Base-by-base conservation (phyloP, 257 asterid species). In the Ophiorrhiza pumila region DNA sequence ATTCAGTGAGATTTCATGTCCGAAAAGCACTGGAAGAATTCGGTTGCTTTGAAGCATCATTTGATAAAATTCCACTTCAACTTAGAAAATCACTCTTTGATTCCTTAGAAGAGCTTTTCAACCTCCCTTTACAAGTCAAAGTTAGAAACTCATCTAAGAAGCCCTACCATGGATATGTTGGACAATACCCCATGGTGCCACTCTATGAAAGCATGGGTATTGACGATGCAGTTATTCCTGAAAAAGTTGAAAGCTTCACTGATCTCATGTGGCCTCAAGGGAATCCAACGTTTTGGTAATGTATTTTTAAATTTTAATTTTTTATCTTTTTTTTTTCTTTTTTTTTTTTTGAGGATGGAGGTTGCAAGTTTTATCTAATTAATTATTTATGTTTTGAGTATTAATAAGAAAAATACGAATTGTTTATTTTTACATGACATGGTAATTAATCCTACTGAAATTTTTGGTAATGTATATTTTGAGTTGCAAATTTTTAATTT, bases 151-250 rank as follows among this genome's bases (percentile, higher is more conserved):
- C 76, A 53, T 82, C 89, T 32, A 76, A 74, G 69, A 89, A 83
- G 57, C 89, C 87, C 31, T 85, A 75, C 76, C 90, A 83, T 67
- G 95, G 92, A 29, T 90, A 90, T 35, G 82, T 88, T 25, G 95
- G 96, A 23, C 92, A 86, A 32, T 71, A 80, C 62, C 68, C 88
- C 0, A 25, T 53, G 25, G 85, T 84, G 32, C 93, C 91, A 4
- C 85, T 89, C 31, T 89, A 82, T 61, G 93, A 89, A 45, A 87
- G 96, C 79, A 53, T 89, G 84, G 96, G 93, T 0, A 81, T 89
- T 50, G 80, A 68, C 9, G 86, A 86, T 52, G 86, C 81, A 2
- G 76, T 79, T 3, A 60, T 74, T 7, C 69, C 56, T 2, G 82
- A 67, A 11, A 75, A 74, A 32, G 70, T 82, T 41, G 75, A 81